Conservation (phyloP, 1,284 basidiomycete genomes). For the Cerrena zonata region DNA sequence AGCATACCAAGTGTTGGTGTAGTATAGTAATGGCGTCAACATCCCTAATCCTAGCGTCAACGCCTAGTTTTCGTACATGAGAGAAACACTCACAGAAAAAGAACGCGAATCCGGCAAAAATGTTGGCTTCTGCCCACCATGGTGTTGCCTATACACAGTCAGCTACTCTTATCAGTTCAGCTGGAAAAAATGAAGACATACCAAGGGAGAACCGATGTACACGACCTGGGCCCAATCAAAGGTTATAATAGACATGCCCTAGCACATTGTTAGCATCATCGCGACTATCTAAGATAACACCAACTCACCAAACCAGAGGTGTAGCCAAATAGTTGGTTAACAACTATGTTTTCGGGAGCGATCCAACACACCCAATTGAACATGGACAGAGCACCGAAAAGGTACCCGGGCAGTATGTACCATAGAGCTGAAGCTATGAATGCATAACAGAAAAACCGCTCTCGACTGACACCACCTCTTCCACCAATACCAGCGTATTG, state of each 20-base stretch:
- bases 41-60: constrained; percentile 42
- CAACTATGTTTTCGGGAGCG: constrained; percentile 57
- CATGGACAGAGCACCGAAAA: constrained; percentile 46
- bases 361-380: constrained; percentile 74
- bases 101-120: constrained; percentile 67
- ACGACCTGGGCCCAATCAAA: constrained; percentile 66
- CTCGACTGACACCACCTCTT: constrained; percentile 63
- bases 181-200: constrained; percentile 24
- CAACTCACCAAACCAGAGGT: constrained; percentile 48
- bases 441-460: constrained; percentile 68
- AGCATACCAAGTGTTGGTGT: constrained; percentile 54
- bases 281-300: neutral
- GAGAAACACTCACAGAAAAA: constrained; percentile 46
- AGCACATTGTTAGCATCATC: constrained; percentile 27
- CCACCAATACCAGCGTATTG: constrained; percentile 54
- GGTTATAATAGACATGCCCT: constrained; percentile 66
- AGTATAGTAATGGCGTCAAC: constrained; percentile 56
- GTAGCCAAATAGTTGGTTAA: constrained; percentile 77
- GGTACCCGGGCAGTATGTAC: constrained; percentile 64
- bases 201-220: constrained; percentile 50
- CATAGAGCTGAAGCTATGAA: constrained; percentile 53
- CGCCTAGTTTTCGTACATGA: neutral
- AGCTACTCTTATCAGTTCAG: constrained; percentile 21
- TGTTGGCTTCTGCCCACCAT: constrained; percentile 74
- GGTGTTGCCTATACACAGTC: constrained; percentile 33